phyloP scores from a whole-genome alignment of 2,329 filamentous ascomycete genomes.

The Apiospora koreana region DNA sequence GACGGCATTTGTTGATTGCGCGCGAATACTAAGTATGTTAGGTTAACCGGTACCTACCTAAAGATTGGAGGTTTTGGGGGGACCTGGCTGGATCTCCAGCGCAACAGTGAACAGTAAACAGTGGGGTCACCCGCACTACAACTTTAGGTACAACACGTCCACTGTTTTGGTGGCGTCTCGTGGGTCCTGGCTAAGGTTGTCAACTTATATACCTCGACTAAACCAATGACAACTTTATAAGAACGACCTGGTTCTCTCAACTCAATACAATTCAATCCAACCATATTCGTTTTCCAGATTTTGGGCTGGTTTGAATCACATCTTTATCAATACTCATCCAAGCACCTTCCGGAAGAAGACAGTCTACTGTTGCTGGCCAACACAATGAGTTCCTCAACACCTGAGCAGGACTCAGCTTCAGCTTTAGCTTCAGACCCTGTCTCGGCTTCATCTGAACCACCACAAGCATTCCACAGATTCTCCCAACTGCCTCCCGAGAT shows the following conservation, averaged over 20 bases:
- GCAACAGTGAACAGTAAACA: neutral
- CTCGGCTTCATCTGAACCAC: neutral
- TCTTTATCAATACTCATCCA: neutral
- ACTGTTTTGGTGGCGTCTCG: neutral
- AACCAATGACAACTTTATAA: neutral
- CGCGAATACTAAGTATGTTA: too few relatives aligned
- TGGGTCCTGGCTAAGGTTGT: neutral
- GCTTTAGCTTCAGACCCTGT: neutral
- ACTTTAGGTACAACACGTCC: neutral
- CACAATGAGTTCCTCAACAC: slow-evolving; percentile 12
- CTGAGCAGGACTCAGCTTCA: neutral
- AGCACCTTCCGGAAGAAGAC: neutral
- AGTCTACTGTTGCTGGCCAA: slow-evolving; percentile 8
- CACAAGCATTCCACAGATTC: slow-evolving; percentile 24
- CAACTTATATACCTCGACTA: neutral
- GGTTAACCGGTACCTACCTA: neutral
- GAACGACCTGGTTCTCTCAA: neutral
- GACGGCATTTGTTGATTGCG: neutral
- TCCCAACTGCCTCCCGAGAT: slow-evolving; percentile 29
- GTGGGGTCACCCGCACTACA: neutral
- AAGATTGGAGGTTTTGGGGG: too few relatives aligned
- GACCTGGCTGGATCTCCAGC: neutral
- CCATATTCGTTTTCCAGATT: neutral
- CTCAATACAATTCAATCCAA: neutral
- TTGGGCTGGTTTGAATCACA: too few relatives aligned